A percentile compares a stretch with the other conserved stretches of the same genome.
These are phyloP conservation scores for Xylariaceae sp. DNA, from an alignment of 2,329 filamentous ascomycete genomes.

Conservation along the genomic window DNA sequence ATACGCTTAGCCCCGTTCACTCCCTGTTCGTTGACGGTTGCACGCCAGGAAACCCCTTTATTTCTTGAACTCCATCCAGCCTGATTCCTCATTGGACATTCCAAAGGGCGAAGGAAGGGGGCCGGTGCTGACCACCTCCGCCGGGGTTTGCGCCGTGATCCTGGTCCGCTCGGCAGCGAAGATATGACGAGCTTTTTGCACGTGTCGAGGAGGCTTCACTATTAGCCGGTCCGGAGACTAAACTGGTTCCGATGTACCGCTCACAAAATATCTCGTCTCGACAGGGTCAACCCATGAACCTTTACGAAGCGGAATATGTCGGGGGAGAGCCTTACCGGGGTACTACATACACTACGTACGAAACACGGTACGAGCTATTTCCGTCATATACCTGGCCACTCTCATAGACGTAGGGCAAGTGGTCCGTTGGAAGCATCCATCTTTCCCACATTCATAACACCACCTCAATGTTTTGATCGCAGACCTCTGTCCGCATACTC, in stretches of 20 bases:
- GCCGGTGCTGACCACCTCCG: constrained; percentile 19
- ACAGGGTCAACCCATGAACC: too few species aligned
- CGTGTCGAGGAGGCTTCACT: constrained; percentile 8
- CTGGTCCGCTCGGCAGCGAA: constrained; percentile 20
- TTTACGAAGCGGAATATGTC: too few species aligned
- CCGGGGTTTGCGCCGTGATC: constrained; percentile 12
- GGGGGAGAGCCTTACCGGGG: too few species aligned
- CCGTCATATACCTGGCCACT: too few species aligned
- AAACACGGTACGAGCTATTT: too few species aligned
- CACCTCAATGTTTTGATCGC: background rate
- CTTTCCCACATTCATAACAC: background rate
- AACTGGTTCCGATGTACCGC: too few species aligned
- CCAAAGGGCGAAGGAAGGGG: constrained; percentile 6
- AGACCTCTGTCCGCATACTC: background rate
- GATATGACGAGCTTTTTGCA: background rate
- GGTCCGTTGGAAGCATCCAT: constrained; percentile 7
- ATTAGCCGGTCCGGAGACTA: constrained; percentile 12
- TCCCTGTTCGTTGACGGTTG: too few species aligned
- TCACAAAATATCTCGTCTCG: too few species aligned
- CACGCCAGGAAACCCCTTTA: background rate
- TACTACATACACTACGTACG: too few species aligned
- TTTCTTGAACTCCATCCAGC: constrained; percentile 2
- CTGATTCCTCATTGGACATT: constrained; percentile 13
- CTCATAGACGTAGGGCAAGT: constrained; percentile 1
- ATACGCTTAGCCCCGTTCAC: background rate